phyloP scores from a whole-genome alignment of 2,329 filamentous ascomycete species.

The Aspergillus ochraceus region DNA sequence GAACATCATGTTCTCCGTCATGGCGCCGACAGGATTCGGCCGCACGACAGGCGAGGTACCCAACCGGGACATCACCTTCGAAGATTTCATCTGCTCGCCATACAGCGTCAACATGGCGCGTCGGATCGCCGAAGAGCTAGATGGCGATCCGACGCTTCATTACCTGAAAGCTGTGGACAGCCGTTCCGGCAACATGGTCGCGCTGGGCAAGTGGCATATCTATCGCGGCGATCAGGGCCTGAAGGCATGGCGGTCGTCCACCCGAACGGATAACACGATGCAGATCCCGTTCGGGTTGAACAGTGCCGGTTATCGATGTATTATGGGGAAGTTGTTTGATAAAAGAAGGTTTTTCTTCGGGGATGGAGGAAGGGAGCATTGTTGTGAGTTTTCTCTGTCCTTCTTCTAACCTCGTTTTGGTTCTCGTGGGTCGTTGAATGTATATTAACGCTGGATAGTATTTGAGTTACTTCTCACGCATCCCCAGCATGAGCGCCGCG shows the following conservation, averaged over 20 bases:
- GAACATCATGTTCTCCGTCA: background rate
- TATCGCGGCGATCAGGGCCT: background rate
- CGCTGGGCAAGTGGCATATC: slow-evolving; percentile 2
- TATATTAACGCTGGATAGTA: background rate
- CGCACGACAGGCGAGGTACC: slow-evolving; percentile 1
- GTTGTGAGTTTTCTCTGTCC: background rate
- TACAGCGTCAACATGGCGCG: background rate
- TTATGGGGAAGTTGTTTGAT: background rate
- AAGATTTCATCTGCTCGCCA: background rate
- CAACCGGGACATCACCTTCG: background rate
- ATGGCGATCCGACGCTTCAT: background rate
- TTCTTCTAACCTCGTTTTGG: no score
- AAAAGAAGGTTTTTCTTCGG: background rate
- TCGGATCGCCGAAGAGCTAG: background rate
- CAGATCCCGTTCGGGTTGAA: background rate
- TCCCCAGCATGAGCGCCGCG: background rate
- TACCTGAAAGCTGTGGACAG: background rate
- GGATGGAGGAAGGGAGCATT: background rate
- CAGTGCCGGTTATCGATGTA: background rate
- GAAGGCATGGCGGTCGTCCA: background rate
- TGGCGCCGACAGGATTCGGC: background rate
- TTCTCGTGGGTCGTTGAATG: background rate
- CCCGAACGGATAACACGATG: background rate
- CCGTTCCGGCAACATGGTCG: background rate
- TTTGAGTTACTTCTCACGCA: background rate